Evolutionary conservation across 495 filamentous ascomycete genomes (phyloP).

Genomic region (Penicillium angulare): DNA sequence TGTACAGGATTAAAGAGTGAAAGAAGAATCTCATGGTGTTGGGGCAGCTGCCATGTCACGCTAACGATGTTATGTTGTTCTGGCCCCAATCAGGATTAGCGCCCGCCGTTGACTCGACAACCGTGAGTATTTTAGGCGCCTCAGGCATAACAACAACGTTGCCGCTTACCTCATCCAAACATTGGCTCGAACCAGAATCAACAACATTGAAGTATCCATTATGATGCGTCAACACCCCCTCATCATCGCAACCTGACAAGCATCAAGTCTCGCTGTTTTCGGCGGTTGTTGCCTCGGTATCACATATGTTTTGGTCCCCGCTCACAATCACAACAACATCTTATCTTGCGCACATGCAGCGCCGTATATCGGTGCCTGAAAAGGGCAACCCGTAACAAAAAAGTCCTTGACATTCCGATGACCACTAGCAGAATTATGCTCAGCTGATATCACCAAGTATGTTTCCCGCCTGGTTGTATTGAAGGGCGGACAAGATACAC

Average conservation of each 20-base stretch:
- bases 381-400: slow-evolving; percentile 4
- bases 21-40: slow-evolving; percentile 36
- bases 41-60: slow-evolving; percentile 42
- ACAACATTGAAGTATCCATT: not conserved
- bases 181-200: not conserved
- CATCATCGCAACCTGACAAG: not conserved
- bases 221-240: not conserved
- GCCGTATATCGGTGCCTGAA: slow-evolving; percentile 14
- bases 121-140: slow-evolving; percentile 10
- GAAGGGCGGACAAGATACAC: not conserved
- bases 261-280: not conserved
- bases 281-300: not conserved
- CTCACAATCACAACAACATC: not conserved
- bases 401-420: not conserved
- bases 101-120: slow-evolving; percentile 43
- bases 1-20: slow-evolving; percentile 20
- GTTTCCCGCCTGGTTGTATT: not conserved
- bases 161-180: slow-evolving; percentile 12
- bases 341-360: too few species aligned
- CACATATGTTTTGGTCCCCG: not conserved
- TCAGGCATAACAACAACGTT: slow-evolving; percentile 14
- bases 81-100: slow-evolving; percentile 33
- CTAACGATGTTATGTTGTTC: slow-evolving; percentile 48
- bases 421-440: not conserved
- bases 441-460: slow-evolving; percentile 3